A percentile compares a stretch with the other conserved stretches of the same genome.
These are phyloP conservation scores for Desmodesmus armatus DNA, from an alignment of 139 green algal genomes.

Conservation along the genomic window DNA sequence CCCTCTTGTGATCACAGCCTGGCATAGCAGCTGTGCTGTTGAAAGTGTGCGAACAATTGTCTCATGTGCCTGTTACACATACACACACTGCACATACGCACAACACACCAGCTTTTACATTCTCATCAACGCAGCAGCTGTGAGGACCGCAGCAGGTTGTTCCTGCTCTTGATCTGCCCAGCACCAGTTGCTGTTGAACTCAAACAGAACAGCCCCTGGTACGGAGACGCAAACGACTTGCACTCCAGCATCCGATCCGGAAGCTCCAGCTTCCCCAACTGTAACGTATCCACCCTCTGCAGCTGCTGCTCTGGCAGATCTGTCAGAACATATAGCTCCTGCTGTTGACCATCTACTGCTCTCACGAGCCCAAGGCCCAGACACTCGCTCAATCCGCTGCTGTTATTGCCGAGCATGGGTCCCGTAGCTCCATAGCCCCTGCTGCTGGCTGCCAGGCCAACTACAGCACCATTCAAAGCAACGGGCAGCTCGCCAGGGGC, in stretches of 20 bases:
- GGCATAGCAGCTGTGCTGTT: too few species aligned
- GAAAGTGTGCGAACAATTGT: too few species aligned
- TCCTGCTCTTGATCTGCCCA: slow-evolving; percentile 66
- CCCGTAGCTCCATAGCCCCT: not conserved
- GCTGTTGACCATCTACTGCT: slow-evolving; percentile 56
- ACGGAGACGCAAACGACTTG: slow-evolving; percentile 55
- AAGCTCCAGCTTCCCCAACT: slow-evolving; percentile 78
- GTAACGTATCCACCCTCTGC: slow-evolving; percentile 57
- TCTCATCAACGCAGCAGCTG: not conserved
- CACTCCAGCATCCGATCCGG: slow-evolving; percentile 70
- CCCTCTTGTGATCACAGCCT: too few species aligned
- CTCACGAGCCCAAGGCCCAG: slow-evolving; percentile 82
- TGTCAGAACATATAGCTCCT: slow-evolving; percentile 74
- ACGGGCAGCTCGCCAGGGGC: slow-evolving; percentile 46
- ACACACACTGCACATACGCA: too few species aligned
- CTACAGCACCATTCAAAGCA: slow-evolving; percentile 77
- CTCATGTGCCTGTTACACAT: too few species aligned
- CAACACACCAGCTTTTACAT: too few species aligned
- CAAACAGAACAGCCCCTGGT: slow-evolving; percentile 72
- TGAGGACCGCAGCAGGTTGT: slow-evolving; percentile 66
- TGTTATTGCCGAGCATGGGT: not conserved
- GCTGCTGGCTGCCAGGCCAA: slow-evolving; percentile 64
- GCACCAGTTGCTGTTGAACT: slow-evolving; percentile 70
- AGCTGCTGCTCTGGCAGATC: slow-evolving; percentile 51
- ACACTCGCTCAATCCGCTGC: slow-evolving; percentile 55